phyloP scores from a whole-genome alignment of 306 rosid species.

The Cyclanthera cordifolia region DNA sequence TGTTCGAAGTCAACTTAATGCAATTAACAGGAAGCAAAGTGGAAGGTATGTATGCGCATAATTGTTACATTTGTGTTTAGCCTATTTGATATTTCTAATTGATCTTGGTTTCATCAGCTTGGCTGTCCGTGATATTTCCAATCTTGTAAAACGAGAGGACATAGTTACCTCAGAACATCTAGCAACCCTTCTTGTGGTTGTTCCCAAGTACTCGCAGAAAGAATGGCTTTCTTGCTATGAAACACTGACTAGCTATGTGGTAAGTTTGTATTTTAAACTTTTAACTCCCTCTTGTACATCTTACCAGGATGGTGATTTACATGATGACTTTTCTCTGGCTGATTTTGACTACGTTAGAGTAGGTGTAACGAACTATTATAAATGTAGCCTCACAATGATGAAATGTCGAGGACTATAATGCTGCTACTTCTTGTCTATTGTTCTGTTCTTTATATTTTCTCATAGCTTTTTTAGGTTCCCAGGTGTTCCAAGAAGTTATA shows the following conservation, averaged over 20 bases:
- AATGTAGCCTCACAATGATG: not conserved
- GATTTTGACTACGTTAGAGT: not conserved
- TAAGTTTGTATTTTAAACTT: constrained; percentile 17
- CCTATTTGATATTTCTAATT: not conserved
- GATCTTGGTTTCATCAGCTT: constrained; percentile 32
- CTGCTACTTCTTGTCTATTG: constrained; percentile 12
- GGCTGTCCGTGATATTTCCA: constrained; percentile 92
- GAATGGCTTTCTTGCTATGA: constrained; percentile 90
- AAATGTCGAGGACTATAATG: not conserved
- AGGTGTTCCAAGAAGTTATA: constrained; percentile 74
- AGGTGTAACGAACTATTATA: not conserved
- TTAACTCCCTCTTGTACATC: not conserved
- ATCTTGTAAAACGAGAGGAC: constrained; percentile 81
- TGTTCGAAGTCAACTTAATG: constrained; percentile 74
- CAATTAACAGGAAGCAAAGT: constrained; percentile 82
- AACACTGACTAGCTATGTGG: constrained; percentile 80
- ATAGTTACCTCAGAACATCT: constrained; percentile 68
- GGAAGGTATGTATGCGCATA: constrained; percentile 43
- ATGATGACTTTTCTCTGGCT: not conserved
- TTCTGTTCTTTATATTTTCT: constrained; percentile 20
- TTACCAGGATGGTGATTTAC: constrained; percentile 3
- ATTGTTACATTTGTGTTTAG: not conserved
- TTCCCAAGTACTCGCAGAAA: constrained; percentile 86
- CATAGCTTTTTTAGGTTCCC: constrained; percentile 61
- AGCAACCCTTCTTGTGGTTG: constrained; percentile 71